Evolutionary conservation across 139 green algal genomes (phyloP).

Genomic region (Ettlia oleoabundans): DNA sequence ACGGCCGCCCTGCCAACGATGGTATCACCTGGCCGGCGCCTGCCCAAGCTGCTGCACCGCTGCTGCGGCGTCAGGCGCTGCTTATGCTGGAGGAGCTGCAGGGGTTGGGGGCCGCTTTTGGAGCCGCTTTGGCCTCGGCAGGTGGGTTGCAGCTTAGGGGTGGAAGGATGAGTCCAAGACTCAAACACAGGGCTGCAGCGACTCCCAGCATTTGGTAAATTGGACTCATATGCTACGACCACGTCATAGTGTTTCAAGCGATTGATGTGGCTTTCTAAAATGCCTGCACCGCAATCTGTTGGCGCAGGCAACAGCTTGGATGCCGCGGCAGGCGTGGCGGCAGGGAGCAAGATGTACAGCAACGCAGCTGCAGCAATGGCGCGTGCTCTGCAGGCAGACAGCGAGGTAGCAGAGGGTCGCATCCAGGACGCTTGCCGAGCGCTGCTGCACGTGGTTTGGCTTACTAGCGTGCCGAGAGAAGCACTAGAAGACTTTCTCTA

Average conservation of each 20-base stretch:
- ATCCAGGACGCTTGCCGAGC: not conserved
- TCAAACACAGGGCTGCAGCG: too few species aligned
- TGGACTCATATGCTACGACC: too few species aligned
- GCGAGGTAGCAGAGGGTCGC: not conserved
- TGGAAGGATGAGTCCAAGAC: too few species aligned
- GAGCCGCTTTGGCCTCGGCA: not conserved
- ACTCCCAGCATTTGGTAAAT: too few species aligned
- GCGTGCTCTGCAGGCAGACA: conserved; percentile 8
- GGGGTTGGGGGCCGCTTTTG: not conserved
- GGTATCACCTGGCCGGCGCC: conserved; percentile 16
- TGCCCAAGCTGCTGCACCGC: not conserved
- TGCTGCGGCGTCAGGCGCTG: conserved; percentile 33
- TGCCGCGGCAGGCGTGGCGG: not conserved
- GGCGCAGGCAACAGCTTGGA: conserved; percentile 6
- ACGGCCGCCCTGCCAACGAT: conserved; percentile 20
- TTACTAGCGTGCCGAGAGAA: not conserved
- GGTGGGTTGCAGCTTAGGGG: too few species aligned
- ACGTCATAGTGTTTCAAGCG: too few species aligned
- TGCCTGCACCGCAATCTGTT: not conserved
- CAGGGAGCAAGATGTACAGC: conserved; percentile 6
- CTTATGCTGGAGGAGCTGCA: conserved; percentile 29
- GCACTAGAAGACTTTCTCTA: conserved; percentile 12
- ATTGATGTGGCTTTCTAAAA: too few species aligned
- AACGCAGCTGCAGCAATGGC: not conserved
- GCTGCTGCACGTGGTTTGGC: conserved; percentile 27